phyloP scores from a whole-genome alignment of 2,329 filamentous ascomycete genomes.

The Biscogniauxia sp. region DNA sequence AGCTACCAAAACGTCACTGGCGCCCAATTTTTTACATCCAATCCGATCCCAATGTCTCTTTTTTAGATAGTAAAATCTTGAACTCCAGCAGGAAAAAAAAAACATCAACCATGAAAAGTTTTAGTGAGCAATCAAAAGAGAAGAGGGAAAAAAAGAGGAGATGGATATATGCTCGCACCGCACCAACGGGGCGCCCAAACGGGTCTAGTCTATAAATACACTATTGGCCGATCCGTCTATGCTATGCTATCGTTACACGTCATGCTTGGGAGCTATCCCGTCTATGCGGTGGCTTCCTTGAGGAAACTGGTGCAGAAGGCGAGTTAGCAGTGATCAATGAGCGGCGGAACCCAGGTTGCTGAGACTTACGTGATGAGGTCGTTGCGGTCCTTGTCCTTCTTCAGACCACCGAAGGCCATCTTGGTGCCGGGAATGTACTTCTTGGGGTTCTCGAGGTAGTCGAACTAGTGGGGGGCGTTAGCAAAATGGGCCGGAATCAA shows the following conservation, averaged over 20 bases:
- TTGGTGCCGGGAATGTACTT: conserved; percentile 99
- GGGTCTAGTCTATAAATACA: conserved; percentile 36
- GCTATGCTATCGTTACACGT: conserved; percentile 37
- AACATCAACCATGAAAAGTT: background rate
- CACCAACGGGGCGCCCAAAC: conserved; percentile 24
- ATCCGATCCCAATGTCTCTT: background rate
- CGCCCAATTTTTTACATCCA: background rate
- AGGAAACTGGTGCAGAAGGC: conserved; percentile 53
- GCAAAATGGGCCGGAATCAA: background rate
- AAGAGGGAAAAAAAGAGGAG: conserved; percentile 27
- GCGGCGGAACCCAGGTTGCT: background rate
- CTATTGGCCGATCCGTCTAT: conserved; percentile 33
- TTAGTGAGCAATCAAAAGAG: conserved; percentile 3
- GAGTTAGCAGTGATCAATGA: background rate
- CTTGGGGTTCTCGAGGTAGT: conserved; percentile 99
- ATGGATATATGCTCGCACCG: conserved; percentile 28
- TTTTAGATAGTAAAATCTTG: conserved; percentile 8
- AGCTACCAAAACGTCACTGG: background rate
- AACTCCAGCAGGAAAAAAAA: conserved; percentile 14
- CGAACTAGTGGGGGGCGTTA: conserved; percentile 59
- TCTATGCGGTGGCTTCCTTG: conserved; percentile 68
- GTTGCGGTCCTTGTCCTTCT: conserved; percentile 99
- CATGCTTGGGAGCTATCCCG: conserved; percentile 26
- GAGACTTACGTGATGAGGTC: conserved; percentile 89
- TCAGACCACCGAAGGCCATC: conserved; percentile 99